These are phyloP conservation scores for Porogramme epimiltina DNA, from an alignment of 1,284 basidiomycete genomes.

Conservation along the genomic window DNA sequence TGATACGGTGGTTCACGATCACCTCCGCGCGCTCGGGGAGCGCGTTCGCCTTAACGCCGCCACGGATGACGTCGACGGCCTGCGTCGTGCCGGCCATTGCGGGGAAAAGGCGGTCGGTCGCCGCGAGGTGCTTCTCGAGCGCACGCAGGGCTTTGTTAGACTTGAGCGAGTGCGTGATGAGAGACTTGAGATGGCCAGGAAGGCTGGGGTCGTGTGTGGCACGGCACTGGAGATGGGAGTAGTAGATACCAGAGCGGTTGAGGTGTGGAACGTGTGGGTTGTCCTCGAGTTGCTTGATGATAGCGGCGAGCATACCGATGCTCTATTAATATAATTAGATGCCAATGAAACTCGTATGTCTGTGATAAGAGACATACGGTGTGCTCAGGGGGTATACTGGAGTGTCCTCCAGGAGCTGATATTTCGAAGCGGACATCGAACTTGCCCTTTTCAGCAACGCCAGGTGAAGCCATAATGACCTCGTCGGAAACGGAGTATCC, in stretches of 20 bases:
- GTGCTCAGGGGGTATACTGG: constrained; percentile 59
- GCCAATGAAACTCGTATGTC: too few species aligned
- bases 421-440: constrained; percentile 56
- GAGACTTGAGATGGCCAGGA: constrained; percentile 35
- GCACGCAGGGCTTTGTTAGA: constrained; percentile 43
- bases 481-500: constrained; percentile 36
- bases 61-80: constrained; percentile 66
- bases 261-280: constrained; percentile 44
- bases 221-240: constrained; percentile 36
- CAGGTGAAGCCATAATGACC: constrained; percentile 47
- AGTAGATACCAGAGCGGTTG: constrained; percentile 30
- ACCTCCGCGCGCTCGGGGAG: constrained; percentile 56
- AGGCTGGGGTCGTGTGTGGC: constrained; percentile 49
- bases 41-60: constrained; percentile 65
- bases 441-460: constrained; percentile 69
- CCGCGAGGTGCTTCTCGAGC: constrained; percentile 41
- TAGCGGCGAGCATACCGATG: constrained; percentile 55
- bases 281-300: constrained; percentile 54
- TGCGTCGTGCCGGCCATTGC: constrained; percentile 65
- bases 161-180: constrained; percentile 38
- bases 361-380: constrained; percentile 38
- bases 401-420: constrained; percentile 65
- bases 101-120: constrained; percentile 29
- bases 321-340: constrained; percentile 32
- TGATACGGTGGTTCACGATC: constrained; percentile 56